These are phyloP conservation scores for Botrytis cinerea DNA, from an alignment of 2,329 filamentous ascomycete genomes.

Conservation along the genomic window DNA sequence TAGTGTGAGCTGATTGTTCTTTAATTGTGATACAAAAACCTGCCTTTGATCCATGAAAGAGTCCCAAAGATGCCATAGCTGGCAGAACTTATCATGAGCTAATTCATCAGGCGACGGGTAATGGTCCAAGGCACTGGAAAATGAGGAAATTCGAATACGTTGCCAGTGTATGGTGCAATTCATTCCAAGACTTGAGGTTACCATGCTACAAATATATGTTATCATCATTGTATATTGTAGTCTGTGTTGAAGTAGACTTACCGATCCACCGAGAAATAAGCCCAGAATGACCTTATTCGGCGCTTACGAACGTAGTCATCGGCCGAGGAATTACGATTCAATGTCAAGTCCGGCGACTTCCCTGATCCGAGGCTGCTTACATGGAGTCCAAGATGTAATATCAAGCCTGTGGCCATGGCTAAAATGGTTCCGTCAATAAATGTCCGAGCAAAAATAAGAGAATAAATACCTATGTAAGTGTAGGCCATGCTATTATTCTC, in stretches of 20 bases:
- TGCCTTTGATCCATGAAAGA: slow-evolving; percentile 31
- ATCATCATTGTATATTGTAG: neutral
- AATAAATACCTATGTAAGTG: slow-evolving; percentile 3
- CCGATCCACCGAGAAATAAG: slow-evolving; percentile 31
- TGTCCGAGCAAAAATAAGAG: neutral
- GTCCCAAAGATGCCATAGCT: slow-evolving; percentile 32
- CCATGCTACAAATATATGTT: slow-evolving; percentile 18
- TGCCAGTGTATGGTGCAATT: slow-evolving; percentile 32
- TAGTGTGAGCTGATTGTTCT: neutral
- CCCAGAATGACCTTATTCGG: slow-evolving; percentile 29
- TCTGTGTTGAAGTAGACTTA: neutral
- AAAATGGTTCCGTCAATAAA: neutral
- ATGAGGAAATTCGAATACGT: slow-evolving; percentile 24
- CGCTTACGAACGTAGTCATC: slow-evolving; percentile 9
- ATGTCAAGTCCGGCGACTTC: neutral
- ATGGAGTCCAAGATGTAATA: slow-evolving; percentile 9
- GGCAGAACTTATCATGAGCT: slow-evolving; percentile 25
- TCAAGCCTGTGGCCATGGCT: slow-evolving; percentile 11
- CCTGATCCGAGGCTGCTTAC: neutral
- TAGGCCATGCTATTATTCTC: slow-evolving; percentile 16
- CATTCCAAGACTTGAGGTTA: slow-evolving; percentile 28
- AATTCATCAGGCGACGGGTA: slow-evolving; percentile 24
- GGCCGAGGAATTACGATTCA: too few relatives aligned
- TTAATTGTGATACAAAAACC: neutral
- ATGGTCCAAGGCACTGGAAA: slow-evolving; percentile 9